Evolutionary conservation across 257 asterid genomes (phyloP).

Genomic region (Ocimum tenuiflorum): DNA sequence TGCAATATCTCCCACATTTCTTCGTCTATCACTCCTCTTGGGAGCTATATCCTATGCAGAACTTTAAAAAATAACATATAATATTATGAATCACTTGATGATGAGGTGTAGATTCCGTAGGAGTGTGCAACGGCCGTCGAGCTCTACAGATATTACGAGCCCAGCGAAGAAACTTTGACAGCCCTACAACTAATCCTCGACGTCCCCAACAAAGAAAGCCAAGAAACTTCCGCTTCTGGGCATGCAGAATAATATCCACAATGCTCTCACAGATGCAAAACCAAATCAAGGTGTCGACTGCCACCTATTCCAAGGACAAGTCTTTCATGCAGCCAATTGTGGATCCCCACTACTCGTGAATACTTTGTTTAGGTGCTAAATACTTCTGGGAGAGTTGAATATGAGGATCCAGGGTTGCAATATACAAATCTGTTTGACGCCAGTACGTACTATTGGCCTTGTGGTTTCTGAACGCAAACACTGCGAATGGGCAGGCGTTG

Average conservation of each 20-base stretch:
- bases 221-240: slow-evolving; percentile 4
- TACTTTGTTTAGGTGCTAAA: slow-evolving; percentile 26
- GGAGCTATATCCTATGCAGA: background rate
- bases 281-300: slow-evolving; percentile 33
- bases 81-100: too few relatives aligned
- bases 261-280: slow-evolving; percentile 13
- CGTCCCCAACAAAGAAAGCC: too few relatives aligned
- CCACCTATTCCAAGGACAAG: slow-evolving; percentile 17
- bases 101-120: background rate
- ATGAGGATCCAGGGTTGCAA: background rate
- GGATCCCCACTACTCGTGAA: slow-evolving; percentile 27
- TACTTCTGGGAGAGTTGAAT: background rate
- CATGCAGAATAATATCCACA: slow-evolving; percentile 29
- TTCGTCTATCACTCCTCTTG: background rate
- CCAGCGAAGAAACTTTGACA: slow-evolving; percentile 1
- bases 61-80: background rate
- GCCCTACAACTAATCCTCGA: slow-evolving; percentile 33
- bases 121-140: slow-evolving; percentile 34
- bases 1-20: background rate
- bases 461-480: slow-evolving; percentile 45
- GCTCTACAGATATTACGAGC: slow-evolving; percentile 23
- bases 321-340: slow-evolving; percentile 21
- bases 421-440: slow-evolving; percentile 45
- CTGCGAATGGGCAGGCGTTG: slow-evolving; percentile 18
- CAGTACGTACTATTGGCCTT: slow-evolving; percentile 32